Conservation (phyloP, 805 yeast species). For the Lipomyces lipofer region DNA sequence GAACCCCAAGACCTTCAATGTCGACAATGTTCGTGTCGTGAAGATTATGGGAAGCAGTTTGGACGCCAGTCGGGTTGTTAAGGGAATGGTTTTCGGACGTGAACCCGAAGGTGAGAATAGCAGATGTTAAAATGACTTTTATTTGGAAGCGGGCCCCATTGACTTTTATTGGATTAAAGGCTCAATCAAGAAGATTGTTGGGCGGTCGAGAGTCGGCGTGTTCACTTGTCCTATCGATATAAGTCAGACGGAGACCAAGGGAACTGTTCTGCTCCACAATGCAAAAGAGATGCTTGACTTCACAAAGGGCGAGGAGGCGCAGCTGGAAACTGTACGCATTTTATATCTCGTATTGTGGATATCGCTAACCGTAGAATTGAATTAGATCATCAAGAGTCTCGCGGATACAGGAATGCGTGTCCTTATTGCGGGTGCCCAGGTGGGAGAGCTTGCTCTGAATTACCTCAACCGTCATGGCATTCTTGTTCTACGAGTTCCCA, state of each 20-base stretch:
- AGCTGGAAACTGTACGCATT: slow-evolving; percentile 61
- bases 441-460: slow-evolving; percentile 92
- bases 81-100: slow-evolving; percentile 97
- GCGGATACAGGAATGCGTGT: slow-evolving; percentile 82
- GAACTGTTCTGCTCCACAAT: slow-evolving; percentile 91
- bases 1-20: slow-evolving; percentile 69
- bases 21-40: slow-evolving; percentile 91
- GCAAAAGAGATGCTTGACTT: slow-evolving; percentile 97
- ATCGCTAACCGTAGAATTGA: too few species aligned
- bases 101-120: slow-evolving; percentile 91
- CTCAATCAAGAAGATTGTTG: slow-evolving; percentile 61
- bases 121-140: neutral
- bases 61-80: slow-evolving; percentile 71
- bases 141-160: neutral
- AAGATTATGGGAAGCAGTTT: slow-evolving; percentile 93
- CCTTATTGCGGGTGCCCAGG: slow-evolving; percentile 89
- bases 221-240: slow-evolving; percentile 93
- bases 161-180: too few species aligned
- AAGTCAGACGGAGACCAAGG: slow-evolving; percentile 96
- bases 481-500: slow-evolving; percentile 82
- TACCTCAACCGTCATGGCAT: slow-evolving; percentile 85
- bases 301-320: slow-evolving; percentile 94
- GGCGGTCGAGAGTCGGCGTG: slow-evolving; percentile 81
- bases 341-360: neutral
- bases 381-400: slow-evolving; percentile 70